Evolutionary conservation across 2,329 filamentous ascomycete genomes (phyloP), one percentile per base, ranked within the genome.

Genomic region (Exophiala calicioides): DNA sequence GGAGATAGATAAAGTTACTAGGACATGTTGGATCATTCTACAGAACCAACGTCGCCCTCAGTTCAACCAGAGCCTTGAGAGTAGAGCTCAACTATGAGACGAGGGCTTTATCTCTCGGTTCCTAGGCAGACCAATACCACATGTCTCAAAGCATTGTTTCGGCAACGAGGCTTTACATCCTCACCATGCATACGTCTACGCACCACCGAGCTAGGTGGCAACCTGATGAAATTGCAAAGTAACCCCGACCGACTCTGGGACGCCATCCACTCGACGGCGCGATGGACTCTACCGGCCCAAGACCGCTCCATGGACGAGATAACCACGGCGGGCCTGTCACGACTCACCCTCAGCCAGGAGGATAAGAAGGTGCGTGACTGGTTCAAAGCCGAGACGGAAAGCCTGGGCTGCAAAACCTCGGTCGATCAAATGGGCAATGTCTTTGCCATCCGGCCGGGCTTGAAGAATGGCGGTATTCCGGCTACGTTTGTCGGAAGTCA

Each of bases 361-460:
- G 88, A 91, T 63, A 86, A 84, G 60, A 66, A 77, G 57, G 87
- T 77, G 6, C 79, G 88, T 26, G 80, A 87, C 64, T 91, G 87
- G 87, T 90, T 91, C 55, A 75, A 83, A 0, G 64, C 81, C 13
- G 83, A 81, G 0, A 81, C 80, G 1, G 68, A 78, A 57, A 70
- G 68, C 0, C 69, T 90, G 0, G 85, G 83, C 4, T 91, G 87
- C 63, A 73, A 75, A 3, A 73, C 86, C 5, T 82, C 77, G 0
- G 67, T 88, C 1, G 88, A 93, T 61, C 72, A 78, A 13, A 89
- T 91, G 79, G 87, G 87, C 18, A 93, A 91, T 56, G 86, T 86
- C 52, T 91, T 91, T 62, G 85, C 86, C 1, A 74, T 88, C 3
- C 77, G 84, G 2, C 78, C 81, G 2, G 86, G 87, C 1, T 67